Evolutionary conservation across 73 alveolate genomes (phyloP).

Genomic region (Paramecium sonneborni): DNA sequence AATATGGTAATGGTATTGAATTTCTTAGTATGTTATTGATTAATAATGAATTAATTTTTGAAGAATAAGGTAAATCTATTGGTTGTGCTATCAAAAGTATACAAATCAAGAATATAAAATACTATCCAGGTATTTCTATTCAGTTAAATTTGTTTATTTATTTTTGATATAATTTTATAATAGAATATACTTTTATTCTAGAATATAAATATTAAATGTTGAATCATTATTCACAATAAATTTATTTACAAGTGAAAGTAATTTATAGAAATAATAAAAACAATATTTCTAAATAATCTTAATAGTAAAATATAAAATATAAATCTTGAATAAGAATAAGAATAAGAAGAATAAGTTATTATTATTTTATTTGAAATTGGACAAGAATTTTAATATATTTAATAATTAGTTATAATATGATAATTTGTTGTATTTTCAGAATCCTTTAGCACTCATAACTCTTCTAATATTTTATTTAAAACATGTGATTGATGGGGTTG

Average conservation of each 20-base stretch:
- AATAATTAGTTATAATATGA: background rate
- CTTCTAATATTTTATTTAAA: conserved; percentile 17
- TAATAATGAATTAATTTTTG: background rate
- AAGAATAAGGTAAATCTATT: background rate
- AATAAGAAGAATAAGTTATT: no score
- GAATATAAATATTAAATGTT: no score
- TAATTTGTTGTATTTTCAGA: background rate
- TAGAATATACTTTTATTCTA: background rate
- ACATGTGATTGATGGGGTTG: conserved; percentile 38
- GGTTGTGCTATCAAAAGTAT: background rate
- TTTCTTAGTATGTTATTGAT: background rate
- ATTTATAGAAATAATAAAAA: no score
- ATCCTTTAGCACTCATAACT: conserved; percentile 27
- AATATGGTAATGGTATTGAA: background rate
- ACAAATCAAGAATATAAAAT: background rate
- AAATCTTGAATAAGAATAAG: no score
- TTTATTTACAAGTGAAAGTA: no score
- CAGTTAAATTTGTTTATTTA: no score
- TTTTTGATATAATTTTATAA: background rate
- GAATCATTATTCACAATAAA: no score
- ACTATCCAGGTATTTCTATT: background rate
- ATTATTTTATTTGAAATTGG: no score
- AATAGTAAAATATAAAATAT: no score
- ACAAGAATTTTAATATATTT: no score
- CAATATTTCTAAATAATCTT: no score